Conservation (phyloP, 176 grass and related monocot genomes). For the Oryza meyeriana region DNA sequence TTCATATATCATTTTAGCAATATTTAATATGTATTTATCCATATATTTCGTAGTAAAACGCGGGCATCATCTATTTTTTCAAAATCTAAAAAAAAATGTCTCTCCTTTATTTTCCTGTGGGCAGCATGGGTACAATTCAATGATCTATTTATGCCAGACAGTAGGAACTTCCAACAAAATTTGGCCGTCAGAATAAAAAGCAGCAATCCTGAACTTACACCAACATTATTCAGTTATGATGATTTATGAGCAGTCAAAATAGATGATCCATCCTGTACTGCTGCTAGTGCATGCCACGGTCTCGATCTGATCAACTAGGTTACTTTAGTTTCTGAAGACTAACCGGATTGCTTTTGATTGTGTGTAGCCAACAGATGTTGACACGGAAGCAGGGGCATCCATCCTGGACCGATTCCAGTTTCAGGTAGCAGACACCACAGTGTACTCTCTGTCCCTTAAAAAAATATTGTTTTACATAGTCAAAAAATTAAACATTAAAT, state of each 20-base stretch:
- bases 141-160: neutral
- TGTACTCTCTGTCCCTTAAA: too few species aligned
- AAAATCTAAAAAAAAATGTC: neutral
- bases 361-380: constrained; percentile 8
- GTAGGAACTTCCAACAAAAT: constrained; percentile 5
- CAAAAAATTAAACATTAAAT: too few species aligned
- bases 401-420: neutral
- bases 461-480: too few species aligned
- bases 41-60: too few species aligned
- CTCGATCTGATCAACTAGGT: neutral
- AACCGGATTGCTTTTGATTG: neutral
- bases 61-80: too few species aligned
- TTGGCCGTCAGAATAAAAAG: neutral
- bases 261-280: neutral
- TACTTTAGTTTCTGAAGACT: neutral
- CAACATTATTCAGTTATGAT: neutral
- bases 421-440: neutral
- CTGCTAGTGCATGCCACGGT: neutral
- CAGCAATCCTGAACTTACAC: neutral
- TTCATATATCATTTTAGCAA: too few species aligned
- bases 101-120: neutral
- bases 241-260: neutral
- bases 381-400: neutral
- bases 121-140: neutral
- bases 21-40: too few species aligned